Evolutionary conservation across 164 flowering plant species (phyloP).

Genomic region (Cinnamomum chago): DNA sequence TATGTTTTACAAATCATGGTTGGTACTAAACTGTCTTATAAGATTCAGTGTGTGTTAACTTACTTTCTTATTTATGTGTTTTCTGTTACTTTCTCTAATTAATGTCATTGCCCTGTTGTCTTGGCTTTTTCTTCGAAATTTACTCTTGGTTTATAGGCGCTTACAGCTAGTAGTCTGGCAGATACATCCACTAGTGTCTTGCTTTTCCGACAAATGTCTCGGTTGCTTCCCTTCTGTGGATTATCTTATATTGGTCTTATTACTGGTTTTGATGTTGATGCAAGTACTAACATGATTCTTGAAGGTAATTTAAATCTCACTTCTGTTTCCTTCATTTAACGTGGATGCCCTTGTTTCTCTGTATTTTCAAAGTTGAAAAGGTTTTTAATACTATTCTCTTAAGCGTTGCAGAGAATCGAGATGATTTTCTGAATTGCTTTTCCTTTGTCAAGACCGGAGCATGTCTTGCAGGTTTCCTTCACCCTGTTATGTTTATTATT

Average conservation of each 20-base stretch:
- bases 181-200: slow-evolving; percentile 28
- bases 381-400: background rate
- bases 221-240: slow-evolving; percentile 51
- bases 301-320: slow-evolving; percentile 39
- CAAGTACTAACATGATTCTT: slow-evolving; percentile 19
- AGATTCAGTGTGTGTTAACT: slow-evolving; percentile 3
- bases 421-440: slow-evolving; percentile 47
- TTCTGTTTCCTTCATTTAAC: background rate
- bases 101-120: background rate
- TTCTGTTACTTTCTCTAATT: background rate
- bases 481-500: background rate
- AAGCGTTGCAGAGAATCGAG: slow-evolving; percentile 38
- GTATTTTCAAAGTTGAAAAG: slow-evolving; percentile 5
- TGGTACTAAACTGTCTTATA: slow-evolving; percentile 6
- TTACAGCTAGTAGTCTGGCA: slow-evolving; percentile 36
- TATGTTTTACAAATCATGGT: slow-evolving; percentile 76
- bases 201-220: slow-evolving; percentile 40
- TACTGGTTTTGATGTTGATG: slow-evolving; percentile 53
- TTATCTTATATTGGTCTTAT: slow-evolving; percentile 63
- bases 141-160: slow-evolving; percentile 41
- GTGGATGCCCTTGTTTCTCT: background rate
- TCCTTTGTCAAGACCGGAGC: slow-evolving; percentile 66
- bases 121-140: background rate
- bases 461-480: slow-evolving; percentile 58
- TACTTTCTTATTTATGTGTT: background rate